Evolutionary conservation across 768 basidiomycete genomes (phyloP).

Genomic region (Termitomyces bulborhizus): DNA sequence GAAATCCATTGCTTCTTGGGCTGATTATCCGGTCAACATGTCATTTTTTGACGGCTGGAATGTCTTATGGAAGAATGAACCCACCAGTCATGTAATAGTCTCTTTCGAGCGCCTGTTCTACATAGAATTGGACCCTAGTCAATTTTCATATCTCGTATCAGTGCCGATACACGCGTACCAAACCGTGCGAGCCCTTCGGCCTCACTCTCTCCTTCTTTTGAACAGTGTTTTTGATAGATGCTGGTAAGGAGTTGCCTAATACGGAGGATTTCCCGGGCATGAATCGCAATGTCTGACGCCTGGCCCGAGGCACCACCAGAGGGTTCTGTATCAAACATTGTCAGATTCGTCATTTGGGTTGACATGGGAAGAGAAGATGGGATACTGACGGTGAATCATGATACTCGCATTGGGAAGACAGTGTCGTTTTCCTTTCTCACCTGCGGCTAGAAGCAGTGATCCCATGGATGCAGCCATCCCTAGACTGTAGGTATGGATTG

Average conservation of each 20-base stretch:
- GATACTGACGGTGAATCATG: constrained; percentile 89
- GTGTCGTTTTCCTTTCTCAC: constrained; percentile 86
- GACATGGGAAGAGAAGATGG: background rate
- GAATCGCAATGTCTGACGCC: constrained; percentile 95
- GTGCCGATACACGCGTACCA: constrained; percentile 40
- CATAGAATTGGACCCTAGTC: constrained; percentile 8
- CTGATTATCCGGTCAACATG: constrained; percentile 29
- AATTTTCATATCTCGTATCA: constrained; percentile 6
- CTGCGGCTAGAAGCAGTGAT: constrained; percentile 85
- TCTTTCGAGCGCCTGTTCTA: constrained; percentile 85
- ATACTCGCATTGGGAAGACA: constrained; percentile 91
- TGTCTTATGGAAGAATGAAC: constrained; percentile 11
- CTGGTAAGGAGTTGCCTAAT: constrained; percentile 77
- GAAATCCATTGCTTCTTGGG: constrained; percentile 84
- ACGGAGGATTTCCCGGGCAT: constrained; percentile 92
- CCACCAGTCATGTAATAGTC: constrained; percentile 94
- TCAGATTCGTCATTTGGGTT: background rate
- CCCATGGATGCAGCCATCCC: constrained; percentile 98
- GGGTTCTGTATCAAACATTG: constrained; percentile 56
- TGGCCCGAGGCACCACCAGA: constrained; percentile 95
- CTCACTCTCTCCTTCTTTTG: constrained; percentile 53
- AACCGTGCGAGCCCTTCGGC: constrained; percentile 69
- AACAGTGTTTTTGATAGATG: constrained; percentile 89
- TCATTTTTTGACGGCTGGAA: constrained; percentile 12
- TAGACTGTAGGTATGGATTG: constrained; percentile 95